Evolutionary conservation across 2,329 filamentous ascomycete species (phyloP).

Genomic region (Simplicillium aogashimaense): DNA sequence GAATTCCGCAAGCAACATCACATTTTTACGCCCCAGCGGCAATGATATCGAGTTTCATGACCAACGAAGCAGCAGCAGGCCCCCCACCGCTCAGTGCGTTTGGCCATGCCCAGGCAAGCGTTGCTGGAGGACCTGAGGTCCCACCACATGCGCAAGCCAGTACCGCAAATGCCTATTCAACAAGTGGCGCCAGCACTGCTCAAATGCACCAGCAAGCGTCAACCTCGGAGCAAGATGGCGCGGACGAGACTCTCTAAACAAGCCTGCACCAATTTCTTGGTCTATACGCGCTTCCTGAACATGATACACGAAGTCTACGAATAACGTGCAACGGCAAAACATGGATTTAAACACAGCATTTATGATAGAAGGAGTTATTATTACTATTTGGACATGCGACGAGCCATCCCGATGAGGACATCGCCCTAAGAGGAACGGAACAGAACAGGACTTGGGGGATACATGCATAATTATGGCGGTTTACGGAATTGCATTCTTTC

Average conservation of each 20-base stretch:
- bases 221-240: slow-evolving; percentile 9
- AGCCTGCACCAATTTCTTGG: neutral
- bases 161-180: slow-evolving; percentile 12
- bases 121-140: slow-evolving; percentile 16
- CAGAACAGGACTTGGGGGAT: no score
- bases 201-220: slow-evolving; percentile 19
- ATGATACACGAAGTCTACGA: no score
- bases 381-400: no score
- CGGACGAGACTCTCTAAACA: neutral
- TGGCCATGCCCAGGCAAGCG: slow-evolving; percentile 17
- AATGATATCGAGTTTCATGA: slow-evolving; percentile 17
- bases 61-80: slow-evolving; percentile 13
- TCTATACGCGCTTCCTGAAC: no score
- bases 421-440: no score
- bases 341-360: no score
- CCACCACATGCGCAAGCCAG: slow-evolving; percentile 12
- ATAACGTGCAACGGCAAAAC: no score
- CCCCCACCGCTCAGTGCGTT: slow-evolving; percentile 9
- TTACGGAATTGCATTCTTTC: no score
- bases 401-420: no score
- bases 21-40: slow-evolving; percentile 6
- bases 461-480: no score
- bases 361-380: no score
- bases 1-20: no score
- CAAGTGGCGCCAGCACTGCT: slow-evolving; percentile 25